phyloP scores from a whole-genome alignment of 2,329 filamentous ascomycete genomes.

The Trichoderma arundinaceum region DNA sequence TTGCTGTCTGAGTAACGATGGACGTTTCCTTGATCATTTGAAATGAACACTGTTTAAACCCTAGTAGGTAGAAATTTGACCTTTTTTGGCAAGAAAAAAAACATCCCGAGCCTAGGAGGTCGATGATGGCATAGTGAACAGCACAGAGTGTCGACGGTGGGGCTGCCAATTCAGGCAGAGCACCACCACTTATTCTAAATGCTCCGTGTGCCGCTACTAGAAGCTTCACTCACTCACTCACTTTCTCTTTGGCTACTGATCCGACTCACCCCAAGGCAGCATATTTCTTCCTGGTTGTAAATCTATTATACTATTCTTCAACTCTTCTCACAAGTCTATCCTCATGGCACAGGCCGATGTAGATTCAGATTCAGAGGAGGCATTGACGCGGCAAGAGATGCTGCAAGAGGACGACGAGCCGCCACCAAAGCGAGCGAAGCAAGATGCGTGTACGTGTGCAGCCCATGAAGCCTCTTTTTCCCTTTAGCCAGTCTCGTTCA shows the following conservation, averaged over 20 bases:
- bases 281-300: not conserved
- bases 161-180: conserved; percentile 19
- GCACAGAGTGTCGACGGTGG: not conserved
- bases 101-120: too few relatives aligned
- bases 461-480: not conserved
- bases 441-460: conserved; percentile 51
- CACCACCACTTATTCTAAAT: not conserved
- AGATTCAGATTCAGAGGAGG: conserved; percentile 47
- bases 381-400: conserved; percentile 51
- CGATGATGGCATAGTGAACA: conserved; percentile 12
- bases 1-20: not conserved
- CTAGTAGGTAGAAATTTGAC: not conserved
- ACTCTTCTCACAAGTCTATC: not conserved
- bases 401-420: conserved; percentile 40
- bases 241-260: not conserved
- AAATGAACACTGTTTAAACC: not conserved
- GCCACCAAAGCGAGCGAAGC: conserved; percentile 32
- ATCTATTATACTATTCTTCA: not conserved
- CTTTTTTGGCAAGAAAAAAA: too few relatives aligned
- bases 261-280: not conserved
- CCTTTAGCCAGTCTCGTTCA: not conserved
- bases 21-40: not conserved
- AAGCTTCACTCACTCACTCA: conserved; percentile 1
- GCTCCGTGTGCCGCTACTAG: not conserved
- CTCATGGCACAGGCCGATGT: conserved; percentile 31